These are phyloP conservation scores for Macrolepiota fuliginosa DNA, from an alignment of 768 basidiomycete genomes.

Conservation along the genomic window DNA sequence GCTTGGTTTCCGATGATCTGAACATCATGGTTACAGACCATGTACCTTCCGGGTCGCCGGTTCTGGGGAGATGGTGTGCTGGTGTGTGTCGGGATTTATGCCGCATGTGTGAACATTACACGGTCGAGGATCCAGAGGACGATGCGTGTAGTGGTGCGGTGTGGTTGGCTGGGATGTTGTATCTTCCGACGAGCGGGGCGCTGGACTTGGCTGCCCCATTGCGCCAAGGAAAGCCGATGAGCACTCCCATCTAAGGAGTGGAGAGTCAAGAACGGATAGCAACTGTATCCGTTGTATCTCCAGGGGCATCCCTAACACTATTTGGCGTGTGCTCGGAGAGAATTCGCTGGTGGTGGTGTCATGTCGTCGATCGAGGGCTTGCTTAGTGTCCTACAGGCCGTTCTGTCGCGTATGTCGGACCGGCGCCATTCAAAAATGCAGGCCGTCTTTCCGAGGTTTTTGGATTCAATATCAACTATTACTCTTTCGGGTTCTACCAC, in stretches of 20 bases:
- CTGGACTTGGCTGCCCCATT: constrained; percentile 54
- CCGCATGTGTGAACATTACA: constrained; percentile 36
- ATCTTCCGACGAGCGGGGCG: constrained; percentile 57
- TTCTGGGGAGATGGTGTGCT: constrained; percentile 42
- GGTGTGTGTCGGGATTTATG: constrained; percentile 40
- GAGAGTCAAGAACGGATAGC: constrained; percentile 38
- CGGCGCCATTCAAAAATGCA: constrained; percentile 36
- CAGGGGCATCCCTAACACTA: constrained; percentile 41
- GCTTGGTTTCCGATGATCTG: not conserved
- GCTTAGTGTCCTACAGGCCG: constrained; percentile 32
- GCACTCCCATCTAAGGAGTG: constrained; percentile 43
- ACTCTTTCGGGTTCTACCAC: constrained; percentile 40
- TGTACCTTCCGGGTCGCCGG: not conserved
- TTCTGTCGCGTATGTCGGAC: constrained; percentile 31
- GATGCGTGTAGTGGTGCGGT: constrained; percentile 34
- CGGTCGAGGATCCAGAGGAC: constrained; percentile 25
- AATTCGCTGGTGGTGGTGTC: constrained; percentile 49
- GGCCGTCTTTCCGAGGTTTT: constrained; percentile 53
- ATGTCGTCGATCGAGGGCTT: constrained; percentile 53
- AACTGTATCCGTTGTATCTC: constrained; percentile 37
- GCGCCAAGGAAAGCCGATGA: constrained; percentile 62
- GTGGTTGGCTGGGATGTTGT: constrained; percentile 44
- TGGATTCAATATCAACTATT: constrained; percentile 58
- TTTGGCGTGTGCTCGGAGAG: constrained; percentile 26
- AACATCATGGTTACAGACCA: too few relatives aligned